phyloP scores from a whole-genome alignment of 805 yeast genomes.

The Ogataea populi-albae region DNA sequence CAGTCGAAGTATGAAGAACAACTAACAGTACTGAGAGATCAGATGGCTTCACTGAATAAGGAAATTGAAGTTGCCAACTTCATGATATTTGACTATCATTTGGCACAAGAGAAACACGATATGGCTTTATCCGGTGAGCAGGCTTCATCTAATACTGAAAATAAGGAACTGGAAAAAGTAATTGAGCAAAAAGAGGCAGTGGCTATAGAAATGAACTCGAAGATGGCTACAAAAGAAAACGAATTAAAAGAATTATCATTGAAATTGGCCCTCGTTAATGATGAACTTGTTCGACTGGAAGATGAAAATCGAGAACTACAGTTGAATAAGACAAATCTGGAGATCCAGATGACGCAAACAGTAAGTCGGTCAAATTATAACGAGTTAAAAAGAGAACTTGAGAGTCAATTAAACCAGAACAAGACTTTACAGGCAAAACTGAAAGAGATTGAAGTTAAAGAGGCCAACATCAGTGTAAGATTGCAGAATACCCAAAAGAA shows the following conservation, averaged over 20 bases:
- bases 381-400: background rate
- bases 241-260: conserved; percentile 1
- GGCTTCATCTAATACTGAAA: conserved; percentile 2
- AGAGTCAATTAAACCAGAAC: background rate
- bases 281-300: background rate
- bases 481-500: conserved; percentile 2
- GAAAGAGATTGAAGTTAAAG: background rate
- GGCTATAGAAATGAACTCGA: background rate
- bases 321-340: conserved; percentile 1
- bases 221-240: background rate
- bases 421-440: background rate
- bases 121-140: conserved; percentile 3
- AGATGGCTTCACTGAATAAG: conserved; percentile 8
- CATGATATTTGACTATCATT: conserved; percentile 17
- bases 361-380: background rate
- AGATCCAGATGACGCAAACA: background rate
- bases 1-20: conserved; percentile 2
- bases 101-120: conserved; percentile 13
- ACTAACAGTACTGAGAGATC: conserved; percentile 2
- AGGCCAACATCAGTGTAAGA: background rate
- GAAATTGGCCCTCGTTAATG: background rate
- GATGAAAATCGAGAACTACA: background rate
- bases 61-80: conserved; percentile 15
- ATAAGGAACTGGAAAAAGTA: background rate
- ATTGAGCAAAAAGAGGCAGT: background rate